A percentile compares a stretch with the other conserved stretches of the same genome.
These are phyloP conservation scores for Hanseniaspora meyeri DNA, from an alignment of 805 yeast genomes.

Conservation along the genomic window DNA sequence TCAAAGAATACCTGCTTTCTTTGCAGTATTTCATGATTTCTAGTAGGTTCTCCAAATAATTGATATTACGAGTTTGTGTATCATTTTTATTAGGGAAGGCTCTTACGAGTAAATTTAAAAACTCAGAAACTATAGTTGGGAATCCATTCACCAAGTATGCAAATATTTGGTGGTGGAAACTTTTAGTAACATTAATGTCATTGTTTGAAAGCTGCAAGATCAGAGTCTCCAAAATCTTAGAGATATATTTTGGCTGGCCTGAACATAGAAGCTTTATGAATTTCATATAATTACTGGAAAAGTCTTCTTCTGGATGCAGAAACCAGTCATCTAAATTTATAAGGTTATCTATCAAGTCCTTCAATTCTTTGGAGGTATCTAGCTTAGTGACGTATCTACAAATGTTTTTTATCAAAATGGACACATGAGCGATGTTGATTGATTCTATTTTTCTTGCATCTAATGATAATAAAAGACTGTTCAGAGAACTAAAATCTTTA, in stretches of 20 bases:
- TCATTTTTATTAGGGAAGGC: conserved; percentile 74
- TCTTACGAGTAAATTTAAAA: conserved; percentile 45
- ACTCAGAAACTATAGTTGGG: conserved; percentile 65
- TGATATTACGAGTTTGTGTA: conserved; percentile 38
- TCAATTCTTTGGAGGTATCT: conserved; percentile 41
- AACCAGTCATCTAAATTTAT: conserved; percentile 54
- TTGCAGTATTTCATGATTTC: conserved; percentile 53
- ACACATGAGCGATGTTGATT: conserved; percentile 5
- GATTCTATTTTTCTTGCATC: neutral
- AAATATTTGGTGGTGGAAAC: conserved; percentile 53
- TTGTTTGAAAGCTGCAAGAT: conserved; percentile 44
- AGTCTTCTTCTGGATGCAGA: conserved; percentile 33
- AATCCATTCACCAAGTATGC: conserved; percentile 53
- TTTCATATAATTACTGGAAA: conserved; percentile 41
- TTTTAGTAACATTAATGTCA: conserved; percentile 24
- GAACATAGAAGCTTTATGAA: conserved; percentile 71
- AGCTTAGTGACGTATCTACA: conserved; percentile 56
- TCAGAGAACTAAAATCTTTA: neutral
- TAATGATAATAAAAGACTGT: neutral
- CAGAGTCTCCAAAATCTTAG: conserved; percentile 62
- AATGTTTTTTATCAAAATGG: conserved; percentile 44
- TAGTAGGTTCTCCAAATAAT: conserved; percentile 57
- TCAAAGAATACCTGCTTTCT: conserved; percentile 59
- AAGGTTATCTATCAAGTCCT: conserved; percentile 46
- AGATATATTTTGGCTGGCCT: conserved; percentile 81